Base-by-base conservation (phyloP, 805 yeast genomes). In the Teunomyces funiuensis region DNA sequence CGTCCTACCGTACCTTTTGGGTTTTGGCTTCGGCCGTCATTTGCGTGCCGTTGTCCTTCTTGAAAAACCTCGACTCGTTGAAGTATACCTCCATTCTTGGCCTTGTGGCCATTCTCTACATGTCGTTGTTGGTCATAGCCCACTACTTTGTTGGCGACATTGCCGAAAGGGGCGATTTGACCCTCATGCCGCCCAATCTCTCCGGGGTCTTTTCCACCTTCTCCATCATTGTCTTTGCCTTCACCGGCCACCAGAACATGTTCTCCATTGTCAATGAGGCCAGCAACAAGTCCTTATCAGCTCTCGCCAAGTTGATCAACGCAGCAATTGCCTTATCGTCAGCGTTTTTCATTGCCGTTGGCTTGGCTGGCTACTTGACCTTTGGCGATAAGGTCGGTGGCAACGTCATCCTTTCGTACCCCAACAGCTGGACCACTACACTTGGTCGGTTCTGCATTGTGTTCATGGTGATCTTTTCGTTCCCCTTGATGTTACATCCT, bases 211-310 rank as follows among this genome's bases (percentile, higher is more conserved):
- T 85, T 17, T 58, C 66, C 19, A 80, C 93, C 8, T 80, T 90
- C 58, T 95, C 97, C n/a, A 85, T 90, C 48, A 82, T 89, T 51
- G 91, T 91, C 10, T 90, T 91, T 70, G 96, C 97, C 0, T 91
- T 82, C 63, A 91, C 98, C 0, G 93, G 97, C 54, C 97, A 91
- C 57, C 97, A 91, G 61, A 91, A 91, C 65, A 88, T 88, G 88
- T 88, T 88, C 54, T 80, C 96, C 1, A 78, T 90, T 41, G 77
- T 89, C 41, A 91, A 90, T 54, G 98, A 91, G 65, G 74, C 90
- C 20, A 63, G 61, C 22, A 80, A 80, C 50, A 75, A 74, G 46
- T 66, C 84, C 0, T 64, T 76, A n/a, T 44, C 56, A 5, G 68
- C 65, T 25, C 67, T 81, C 45, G 64, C 70, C 42, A 61, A 54